Evolutionary conservation across 1,284 basidiomycete species (phyloP).

Genomic region (Butyriboletus appendiculatus): DNA sequence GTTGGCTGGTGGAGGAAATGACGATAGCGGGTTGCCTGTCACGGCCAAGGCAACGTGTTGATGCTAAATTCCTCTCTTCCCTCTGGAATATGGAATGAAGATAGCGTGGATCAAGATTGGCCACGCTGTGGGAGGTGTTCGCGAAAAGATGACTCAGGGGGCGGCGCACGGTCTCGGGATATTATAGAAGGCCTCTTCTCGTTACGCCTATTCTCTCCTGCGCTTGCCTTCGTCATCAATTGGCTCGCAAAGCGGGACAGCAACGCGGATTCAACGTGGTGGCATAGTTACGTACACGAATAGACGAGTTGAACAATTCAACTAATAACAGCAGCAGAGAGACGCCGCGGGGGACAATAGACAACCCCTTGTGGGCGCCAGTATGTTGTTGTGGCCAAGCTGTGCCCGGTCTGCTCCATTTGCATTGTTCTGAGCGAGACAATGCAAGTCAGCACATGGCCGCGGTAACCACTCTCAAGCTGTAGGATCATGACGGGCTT

Average conservation of each 20-base stretch:
- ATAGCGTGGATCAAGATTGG: conserved; percentile 35
- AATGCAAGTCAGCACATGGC: conserved; percentile 10
- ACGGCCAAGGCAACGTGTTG: conserved; percentile 35
- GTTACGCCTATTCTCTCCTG: conserved; percentile 3
- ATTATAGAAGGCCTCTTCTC: conserved; percentile 10
- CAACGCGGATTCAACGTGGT: conserved; percentile 33
- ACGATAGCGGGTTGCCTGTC: conserved; percentile 34
- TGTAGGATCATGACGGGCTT: conserved; percentile 27
- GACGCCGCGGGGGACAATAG: conserved; percentile 10
- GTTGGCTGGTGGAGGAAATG: conserved; percentile 29
- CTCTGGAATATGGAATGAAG: conserved; percentile 32
- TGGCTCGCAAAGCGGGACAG: conserved; percentile 7
- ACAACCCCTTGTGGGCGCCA: conserved; percentile 18
- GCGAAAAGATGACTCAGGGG: conserved; percentile 21
- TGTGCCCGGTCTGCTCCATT: not conserved
- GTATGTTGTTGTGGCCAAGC: conserved; percentile 1
- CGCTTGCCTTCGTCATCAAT: conserved; percentile 8
- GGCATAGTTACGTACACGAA: conserved; percentile 27
- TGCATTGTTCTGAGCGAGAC: conserved; percentile 11
- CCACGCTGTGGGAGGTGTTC: conserved; percentile 23
- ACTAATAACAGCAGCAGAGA: not conserved
- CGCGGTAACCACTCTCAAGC: conserved; percentile 10
- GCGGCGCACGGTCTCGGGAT: conserved; percentile 9
- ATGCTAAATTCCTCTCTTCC: conserved; percentile 24
- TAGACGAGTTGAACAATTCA: conserved; percentile 9